Base-by-base conservation (phyloP, 345 rosid genomes). In the Rhodamnia rubescens region DNA sequence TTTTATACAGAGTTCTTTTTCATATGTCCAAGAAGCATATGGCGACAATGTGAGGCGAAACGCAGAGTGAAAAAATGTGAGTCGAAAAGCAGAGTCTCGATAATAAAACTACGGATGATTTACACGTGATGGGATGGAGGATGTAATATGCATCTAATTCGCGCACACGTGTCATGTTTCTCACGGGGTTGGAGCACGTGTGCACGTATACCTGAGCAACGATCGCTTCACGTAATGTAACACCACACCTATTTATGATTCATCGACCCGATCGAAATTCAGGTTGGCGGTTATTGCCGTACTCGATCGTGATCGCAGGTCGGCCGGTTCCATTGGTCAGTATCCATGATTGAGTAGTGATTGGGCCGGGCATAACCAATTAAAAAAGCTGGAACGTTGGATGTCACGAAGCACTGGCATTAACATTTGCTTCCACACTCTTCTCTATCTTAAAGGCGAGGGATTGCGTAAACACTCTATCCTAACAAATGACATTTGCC, bases 51-150 rank as follows among this genome's bases (percentile, higher is more conserved):
- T 36, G 40, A 36, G 40, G 3, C 40, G 40, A 36, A 36, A 36
- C 40, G 40, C 40, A 36, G 40, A 36, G 40, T 36, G 40, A 36
- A 36, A 36, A 36, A 36, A 36, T 36, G 40, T 36, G 40, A 36
- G 40, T 2, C 40, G 0, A 32, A 32, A 36, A 10, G 2, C 5
- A 0, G 13, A 1, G 10, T 16, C 11, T 2, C 1, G 1, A 0
- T 1, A 1, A 32, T 32, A 32, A 32, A 16, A 10, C 8, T 2
- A 8, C 7, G 24, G 24, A 64, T 32, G 12, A 7, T 29, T 7
- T 32, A 7, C 75, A 16, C 0, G 3, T 15, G 6, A 29, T 8
- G 11, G 6, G 3, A 18, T 7, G 3, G 6, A 18, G 0, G 22
- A 69, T 0, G 11, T 69, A 26, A 0, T 18, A 1, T 18, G 16